Conservation (phyloP, 2,329 filamentous ascomycete genomes). For the Sporothrix phasma region DNA sequence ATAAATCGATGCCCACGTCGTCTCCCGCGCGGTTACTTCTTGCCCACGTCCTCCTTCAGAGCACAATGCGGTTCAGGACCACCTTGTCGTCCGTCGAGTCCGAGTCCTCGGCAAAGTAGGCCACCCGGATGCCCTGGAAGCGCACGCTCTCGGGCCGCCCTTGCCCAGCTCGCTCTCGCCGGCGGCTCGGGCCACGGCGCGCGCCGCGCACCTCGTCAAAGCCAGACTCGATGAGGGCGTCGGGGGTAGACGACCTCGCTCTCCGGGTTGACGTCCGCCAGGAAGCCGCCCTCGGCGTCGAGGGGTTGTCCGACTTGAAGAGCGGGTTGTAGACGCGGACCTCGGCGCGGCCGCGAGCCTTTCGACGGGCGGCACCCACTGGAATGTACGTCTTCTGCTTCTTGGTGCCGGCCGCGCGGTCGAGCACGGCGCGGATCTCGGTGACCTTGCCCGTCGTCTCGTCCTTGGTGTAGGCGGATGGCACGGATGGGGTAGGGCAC, state of each 20-base stretch:
- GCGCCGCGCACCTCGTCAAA: conserved; percentile 64
- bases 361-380: conserved; percentile 63
- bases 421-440: conserved; percentile 56
- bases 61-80: conserved; percentile 84
- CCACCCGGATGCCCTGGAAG: conserved; percentile 86
- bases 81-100: conserved; percentile 72
- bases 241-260: conserved; percentile 69
- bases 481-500: conserved; percentile 60
- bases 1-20: background rate
- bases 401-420: conserved; percentile 62
- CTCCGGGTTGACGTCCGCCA: conserved; percentile 74
- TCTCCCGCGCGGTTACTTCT: conserved; percentile 33
- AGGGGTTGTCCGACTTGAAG: conserved; percentile 80
- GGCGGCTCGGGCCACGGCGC: conserved; percentile 74
- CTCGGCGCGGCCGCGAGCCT: conserved; percentile 57
- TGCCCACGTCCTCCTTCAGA: conserved; percentile 77
- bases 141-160: conserved; percentile 62
- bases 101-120: conserved; percentile 71
- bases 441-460: conserved; percentile 39
- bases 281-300: conserved; percentile 65
- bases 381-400: conserved; percentile 75
- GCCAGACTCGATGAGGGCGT: conserved; percentile 74
- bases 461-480: conserved; percentile 58
- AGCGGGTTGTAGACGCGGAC: conserved; percentile 71
- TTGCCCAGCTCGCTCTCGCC: conserved; percentile 56